A percentile compares a stretch with the other conserved stretches of the same genome.
Evolutionary conservation across 768 basidiomycete genomes (phyloP).

Genomic region (Plicaturopsis crispa): DNA sequence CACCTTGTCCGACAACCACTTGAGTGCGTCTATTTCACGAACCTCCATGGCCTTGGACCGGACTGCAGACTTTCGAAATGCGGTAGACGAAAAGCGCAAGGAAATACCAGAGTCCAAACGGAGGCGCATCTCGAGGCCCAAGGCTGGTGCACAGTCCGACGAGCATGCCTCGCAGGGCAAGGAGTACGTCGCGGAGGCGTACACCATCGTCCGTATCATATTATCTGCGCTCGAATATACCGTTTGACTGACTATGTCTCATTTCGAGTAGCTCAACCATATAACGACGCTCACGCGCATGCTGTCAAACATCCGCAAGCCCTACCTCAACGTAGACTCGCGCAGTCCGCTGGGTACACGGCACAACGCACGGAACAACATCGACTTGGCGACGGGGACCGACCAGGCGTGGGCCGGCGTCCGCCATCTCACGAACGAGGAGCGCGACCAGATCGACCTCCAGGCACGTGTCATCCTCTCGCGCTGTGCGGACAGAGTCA

Average conservation of each 20-base stretch:
- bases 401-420: constrained; percentile 55
- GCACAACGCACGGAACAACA: constrained; percentile 35
- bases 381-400: constrained; percentile 46
- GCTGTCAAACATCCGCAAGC: constrained; percentile 68
- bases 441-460: constrained; percentile 93
- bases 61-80: constrained; percentile 53
- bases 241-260: too few species aligned
- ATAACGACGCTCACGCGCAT: constrained; percentile 64
- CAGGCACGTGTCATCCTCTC: constrained; percentile 82
- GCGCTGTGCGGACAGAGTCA: constrained; percentile 81
- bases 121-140: constrained; percentile 32
- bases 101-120: constrained; percentile 38
- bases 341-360: constrained; percentile 43
- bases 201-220: constrained; percentile 51
- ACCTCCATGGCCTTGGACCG: too few species aligned
- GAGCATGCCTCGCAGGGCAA: constrained; percentile 41
- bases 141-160: constrained; percentile 26
- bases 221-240: constrained; percentile 15
- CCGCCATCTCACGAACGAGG: constrained; percentile 75
- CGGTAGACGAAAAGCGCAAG: constrained; percentile 39
- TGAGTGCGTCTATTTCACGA: too few species aligned
- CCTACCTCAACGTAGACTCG: constrained; percentile 80
- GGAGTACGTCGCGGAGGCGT: constrained; percentile 69
- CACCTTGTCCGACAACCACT: too few species aligned
- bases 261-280: constrained; percentile 51